Evolutionary conservation across 2,329 filamentous ascomycete genomes (phyloP).

Genomic region (Penicillium freii): DNA sequence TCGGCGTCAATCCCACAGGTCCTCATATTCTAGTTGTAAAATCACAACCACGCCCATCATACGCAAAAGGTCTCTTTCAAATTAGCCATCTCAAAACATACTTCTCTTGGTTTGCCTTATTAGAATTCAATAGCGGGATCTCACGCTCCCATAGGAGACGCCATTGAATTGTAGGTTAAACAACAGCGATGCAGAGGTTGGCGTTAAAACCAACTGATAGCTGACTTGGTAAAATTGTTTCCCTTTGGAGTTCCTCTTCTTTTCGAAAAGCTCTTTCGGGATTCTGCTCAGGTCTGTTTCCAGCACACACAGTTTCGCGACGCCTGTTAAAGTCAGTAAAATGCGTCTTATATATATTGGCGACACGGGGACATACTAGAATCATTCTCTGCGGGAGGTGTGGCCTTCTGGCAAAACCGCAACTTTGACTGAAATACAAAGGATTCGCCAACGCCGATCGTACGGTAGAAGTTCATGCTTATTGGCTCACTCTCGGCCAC

Average conservation of each 20-base stretch:
- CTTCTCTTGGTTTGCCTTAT: no score
- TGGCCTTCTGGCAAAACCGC: conserved; percentile 4
- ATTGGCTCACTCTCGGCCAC: conserved; percentile 21
- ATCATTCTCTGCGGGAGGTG: neutral
- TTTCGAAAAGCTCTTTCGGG: conserved; percentile 19
- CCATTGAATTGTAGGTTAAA: conserved; percentile 29
- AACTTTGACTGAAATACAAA: conserved; percentile 3
- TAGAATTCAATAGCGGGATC: conserved; percentile 18
- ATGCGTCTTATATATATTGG: neutral
- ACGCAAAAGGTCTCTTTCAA: neutral
- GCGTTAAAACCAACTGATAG: conserved; percentile 18
- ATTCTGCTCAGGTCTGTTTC: conserved; percentile 22
- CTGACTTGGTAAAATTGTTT: conserved; percentile 12
- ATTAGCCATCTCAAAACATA: neutral
- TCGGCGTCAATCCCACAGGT: no score
- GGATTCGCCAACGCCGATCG: rapidly evolving
- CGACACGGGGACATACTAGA: neutral
- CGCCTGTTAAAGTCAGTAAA: conserved; percentile 4
- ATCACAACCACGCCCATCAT: neutral
- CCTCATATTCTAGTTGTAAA: no score
- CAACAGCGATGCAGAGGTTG: conserved; percentile 23
- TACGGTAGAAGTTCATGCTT: conserved; percentile 1
- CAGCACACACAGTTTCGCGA: conserved; percentile 16
- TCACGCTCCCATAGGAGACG: conserved; percentile 24
- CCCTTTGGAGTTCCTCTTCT: conserved; percentile 16